Evolutionary conservation across 2,329 filamentous ascomycete species (phyloP).

Genomic region (Zalaria obscura): DNA sequence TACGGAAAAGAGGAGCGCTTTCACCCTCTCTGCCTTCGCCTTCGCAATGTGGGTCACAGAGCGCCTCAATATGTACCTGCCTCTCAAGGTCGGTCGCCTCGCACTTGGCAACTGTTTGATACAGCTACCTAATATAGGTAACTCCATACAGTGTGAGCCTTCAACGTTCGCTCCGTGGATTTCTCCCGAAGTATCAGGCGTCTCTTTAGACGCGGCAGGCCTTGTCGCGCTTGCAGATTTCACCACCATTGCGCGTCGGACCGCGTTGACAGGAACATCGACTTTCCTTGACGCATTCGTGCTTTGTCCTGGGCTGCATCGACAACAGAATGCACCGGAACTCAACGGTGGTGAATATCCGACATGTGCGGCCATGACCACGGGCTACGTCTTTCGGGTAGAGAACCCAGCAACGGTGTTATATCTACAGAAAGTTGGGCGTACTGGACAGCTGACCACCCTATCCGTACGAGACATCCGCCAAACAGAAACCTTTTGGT

Average conservation of each 20-base stretch:
- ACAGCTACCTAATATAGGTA: no score
- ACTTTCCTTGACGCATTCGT: constrained; percentile 43
- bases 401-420: constrained; percentile 40
- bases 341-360: constrained; percentile 30
- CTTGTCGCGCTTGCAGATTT: constrained; percentile 47
- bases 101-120: no score
- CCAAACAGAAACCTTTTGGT: not conserved
- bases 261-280: constrained; percentile 41
- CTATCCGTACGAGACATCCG: constrained; percentile 7
- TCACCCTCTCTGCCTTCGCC: no score
- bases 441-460: constrained; percentile 15
- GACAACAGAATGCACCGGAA: constrained; percentile 42
- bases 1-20: no score
- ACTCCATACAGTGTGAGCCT: no score
- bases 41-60: no score
- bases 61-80: no score
- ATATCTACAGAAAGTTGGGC: constrained; percentile 27
- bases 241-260: constrained; percentile 40
- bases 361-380: constrained; percentile 28
- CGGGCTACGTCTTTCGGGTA: constrained; percentile 27
- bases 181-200: not conserved
- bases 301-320: constrained; percentile 46
- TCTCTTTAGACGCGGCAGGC: constrained; percentile 28
- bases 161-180: no score
- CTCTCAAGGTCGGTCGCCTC: no score